Conservation (phyloP, 208 protist genomes). For the Leishmania martiniquensis region DNA sequence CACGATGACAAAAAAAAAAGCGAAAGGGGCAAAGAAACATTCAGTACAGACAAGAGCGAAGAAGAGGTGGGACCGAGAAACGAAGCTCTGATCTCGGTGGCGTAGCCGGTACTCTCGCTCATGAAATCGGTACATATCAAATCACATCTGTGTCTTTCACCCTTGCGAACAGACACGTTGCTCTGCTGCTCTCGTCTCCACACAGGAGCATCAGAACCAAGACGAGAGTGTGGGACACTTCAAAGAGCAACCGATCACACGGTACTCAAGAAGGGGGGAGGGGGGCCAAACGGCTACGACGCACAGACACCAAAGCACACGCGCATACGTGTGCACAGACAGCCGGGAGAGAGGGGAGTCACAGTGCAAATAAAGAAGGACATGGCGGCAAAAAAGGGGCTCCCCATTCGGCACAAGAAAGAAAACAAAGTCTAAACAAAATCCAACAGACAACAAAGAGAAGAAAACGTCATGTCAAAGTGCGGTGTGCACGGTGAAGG, state of each 20-base stretch:
- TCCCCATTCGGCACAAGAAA: not conserved
- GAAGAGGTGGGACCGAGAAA: not conserved
- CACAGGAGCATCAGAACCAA: not conserved
- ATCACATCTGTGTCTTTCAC: not conserved
- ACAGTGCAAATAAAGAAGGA: not conserved
- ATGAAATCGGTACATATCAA: not conserved
- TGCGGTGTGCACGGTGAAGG: not conserved
- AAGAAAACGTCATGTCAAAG: not conserved
- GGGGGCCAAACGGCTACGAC: not conserved
- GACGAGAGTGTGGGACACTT: not conserved
- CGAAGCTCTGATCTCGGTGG: not conserved
- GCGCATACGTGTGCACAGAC: not conserved
- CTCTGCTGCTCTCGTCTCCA: not conserved
- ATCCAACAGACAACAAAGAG: not conserved
- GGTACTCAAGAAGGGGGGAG: not conserved
- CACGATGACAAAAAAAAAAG: not conserved
- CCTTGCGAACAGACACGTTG: not conserved
- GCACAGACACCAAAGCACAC: not conserved
- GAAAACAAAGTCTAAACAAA: not conserved
- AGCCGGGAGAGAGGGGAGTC: not conserved
- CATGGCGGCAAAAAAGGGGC: not conserved
- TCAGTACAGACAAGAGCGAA: constrained; percentile 5
- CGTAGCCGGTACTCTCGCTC: not conserved
- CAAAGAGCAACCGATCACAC: not conserved
- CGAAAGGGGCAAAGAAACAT: not conserved